Evolutionary conservation across 805 yeast species (phyloP).

Genomic region (Yamadazyma tumulicola): DNA sequence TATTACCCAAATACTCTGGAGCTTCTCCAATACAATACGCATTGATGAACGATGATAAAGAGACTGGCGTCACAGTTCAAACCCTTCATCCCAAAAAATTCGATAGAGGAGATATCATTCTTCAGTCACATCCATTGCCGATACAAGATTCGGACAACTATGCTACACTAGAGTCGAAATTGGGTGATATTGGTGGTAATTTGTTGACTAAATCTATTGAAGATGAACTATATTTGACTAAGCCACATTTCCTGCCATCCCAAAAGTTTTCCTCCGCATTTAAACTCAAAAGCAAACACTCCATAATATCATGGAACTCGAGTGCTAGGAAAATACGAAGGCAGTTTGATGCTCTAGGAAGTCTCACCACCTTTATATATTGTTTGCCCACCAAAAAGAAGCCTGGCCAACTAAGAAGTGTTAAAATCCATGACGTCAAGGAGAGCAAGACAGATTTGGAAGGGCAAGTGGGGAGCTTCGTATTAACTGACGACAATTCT

Average conservation of each 20-base stretch:
- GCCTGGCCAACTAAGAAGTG: constrained; percentile 36
- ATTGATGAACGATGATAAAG: constrained; percentile 54
- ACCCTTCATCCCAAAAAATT: constrained; percentile 85
- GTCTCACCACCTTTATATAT: constrained; percentile 44
- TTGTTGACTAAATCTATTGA: constrained; percentile 48
- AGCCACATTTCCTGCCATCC: constrained; percentile 14
- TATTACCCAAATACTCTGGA: constrained; percentile 79
- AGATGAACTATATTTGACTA: constrained; percentile 17
- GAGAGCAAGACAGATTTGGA: not conserved
- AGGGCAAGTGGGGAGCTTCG: constrained; percentile 3
- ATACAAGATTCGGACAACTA: constrained; percentile 45
- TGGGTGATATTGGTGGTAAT: constrained; percentile 62
- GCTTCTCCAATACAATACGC: constrained; percentile 88
- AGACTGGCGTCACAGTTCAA: constrained; percentile 86
- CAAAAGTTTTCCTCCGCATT: constrained; percentile 52
- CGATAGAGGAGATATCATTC: constrained; percentile 71
- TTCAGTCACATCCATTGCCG: constrained; percentile 47
- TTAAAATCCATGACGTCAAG: constrained; percentile 40
- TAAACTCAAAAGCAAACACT: constrained; percentile 44
- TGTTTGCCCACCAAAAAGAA: constrained; percentile 33
- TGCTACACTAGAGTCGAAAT: constrained; percentile 40
- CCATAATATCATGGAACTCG: constrained; percentile 45
- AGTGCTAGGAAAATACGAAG: constrained; percentile 39
- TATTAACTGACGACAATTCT: constrained; percentile 10
- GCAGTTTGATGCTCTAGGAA: constrained; percentile 52